Percentiles rank a stretch among this genome's conserved stretches.
These are phyloP conservation scores for Agarophyton chilense DNA, from an alignment of 23 red algal genomes.

Conservation along the genomic window DNA sequence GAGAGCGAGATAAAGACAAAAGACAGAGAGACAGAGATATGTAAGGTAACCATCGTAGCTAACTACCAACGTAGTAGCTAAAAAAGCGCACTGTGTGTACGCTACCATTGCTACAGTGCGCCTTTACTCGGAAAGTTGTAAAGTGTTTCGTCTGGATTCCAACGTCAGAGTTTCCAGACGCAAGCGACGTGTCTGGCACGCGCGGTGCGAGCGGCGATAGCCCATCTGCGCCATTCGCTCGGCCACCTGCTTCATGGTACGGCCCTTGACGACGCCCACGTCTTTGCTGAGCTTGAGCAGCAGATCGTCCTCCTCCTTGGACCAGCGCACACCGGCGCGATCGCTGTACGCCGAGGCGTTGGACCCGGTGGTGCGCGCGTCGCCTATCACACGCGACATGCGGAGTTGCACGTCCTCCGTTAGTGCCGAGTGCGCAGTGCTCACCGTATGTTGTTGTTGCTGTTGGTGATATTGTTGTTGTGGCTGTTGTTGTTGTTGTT, in stretches of 20 bases:
- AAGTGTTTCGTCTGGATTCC: conserved; percentile 9
- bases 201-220: conserved; percentile 27
- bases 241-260: conserved; percentile 32
- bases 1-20: too few relatives aligned
- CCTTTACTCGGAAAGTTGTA: conserved; percentile 32
- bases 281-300: conserved; percentile 8
- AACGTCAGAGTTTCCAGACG: not conserved
- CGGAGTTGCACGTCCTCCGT: not conserved
- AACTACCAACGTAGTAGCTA: too few relatives aligned
- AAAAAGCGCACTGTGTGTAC: too few relatives aligned
- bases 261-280: conserved; percentile 26
- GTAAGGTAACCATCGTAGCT: too few relatives aligned
- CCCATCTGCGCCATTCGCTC: conserved; percentile 36
- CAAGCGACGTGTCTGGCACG: conserved; percentile 24
- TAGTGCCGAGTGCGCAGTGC: not conserved
- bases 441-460: not conserved
- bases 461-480: too few relatives aligned
- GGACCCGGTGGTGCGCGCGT: not conserved
- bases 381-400: not conserved
- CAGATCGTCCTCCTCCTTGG: conserved; percentile 34
- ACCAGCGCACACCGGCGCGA: conserved; percentile 28
- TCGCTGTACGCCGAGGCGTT: conserved; percentile 1
- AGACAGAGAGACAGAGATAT: too few relatives aligned
- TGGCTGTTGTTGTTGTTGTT: too few relatives aligned
- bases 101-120: not conserved